phyloP scores from a whole-genome alignment of 257 asterid genomes.

The Fraxinus pennsylvanica region DNA sequence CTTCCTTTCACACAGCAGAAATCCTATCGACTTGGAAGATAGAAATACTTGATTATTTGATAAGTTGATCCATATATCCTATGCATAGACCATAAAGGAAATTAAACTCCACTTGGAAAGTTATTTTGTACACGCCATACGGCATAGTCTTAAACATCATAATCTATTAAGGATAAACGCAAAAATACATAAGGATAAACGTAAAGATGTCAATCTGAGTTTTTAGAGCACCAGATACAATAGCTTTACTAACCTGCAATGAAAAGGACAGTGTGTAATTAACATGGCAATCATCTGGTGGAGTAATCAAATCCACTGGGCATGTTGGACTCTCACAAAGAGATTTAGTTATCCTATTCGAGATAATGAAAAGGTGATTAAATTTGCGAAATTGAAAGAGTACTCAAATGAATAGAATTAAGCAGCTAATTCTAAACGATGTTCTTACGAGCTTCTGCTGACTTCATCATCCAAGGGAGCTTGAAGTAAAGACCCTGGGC shows the following conservation, averaged over 20 bases:
- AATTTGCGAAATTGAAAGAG: constrained; percentile 24
- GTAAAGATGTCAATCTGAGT: constrained; percentile 15
- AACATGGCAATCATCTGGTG: constrained; percentile 98
- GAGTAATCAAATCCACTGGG: constrained; percentile 84
- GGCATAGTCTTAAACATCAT: background rate
- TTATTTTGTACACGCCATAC: background rate
- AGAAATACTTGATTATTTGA: background rate
- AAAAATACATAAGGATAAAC: background rate
- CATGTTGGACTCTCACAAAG: constrained; percentile 83
- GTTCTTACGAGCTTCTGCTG: constrained; percentile 67
- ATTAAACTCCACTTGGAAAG: constrained; percentile 7
- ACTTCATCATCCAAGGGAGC: constrained; percentile 87
- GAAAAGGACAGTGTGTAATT: constrained; percentile 89
- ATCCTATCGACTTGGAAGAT: background rate
- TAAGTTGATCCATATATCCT: constrained; percentile 9
- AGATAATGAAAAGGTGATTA: constrained; percentile 30
- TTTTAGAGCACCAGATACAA: constrained; percentile 19
- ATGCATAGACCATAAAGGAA: background rate
- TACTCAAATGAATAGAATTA: constrained; percentile 14
- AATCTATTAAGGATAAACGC: background rate
- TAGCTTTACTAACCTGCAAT: constrained; percentile 66
- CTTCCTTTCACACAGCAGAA: background rate
- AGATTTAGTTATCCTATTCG: constrained; percentile 73
- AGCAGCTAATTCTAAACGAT: constrained; percentile 22
- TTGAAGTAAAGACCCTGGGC: constrained; percentile 92